Percentiles rank a stretch among this genome's conserved stretches.
These are phyloP conservation scores for Podaxis sp. DNA, from an alignment of 768 basidiomycete species.

Conservation along the genomic window DNA sequence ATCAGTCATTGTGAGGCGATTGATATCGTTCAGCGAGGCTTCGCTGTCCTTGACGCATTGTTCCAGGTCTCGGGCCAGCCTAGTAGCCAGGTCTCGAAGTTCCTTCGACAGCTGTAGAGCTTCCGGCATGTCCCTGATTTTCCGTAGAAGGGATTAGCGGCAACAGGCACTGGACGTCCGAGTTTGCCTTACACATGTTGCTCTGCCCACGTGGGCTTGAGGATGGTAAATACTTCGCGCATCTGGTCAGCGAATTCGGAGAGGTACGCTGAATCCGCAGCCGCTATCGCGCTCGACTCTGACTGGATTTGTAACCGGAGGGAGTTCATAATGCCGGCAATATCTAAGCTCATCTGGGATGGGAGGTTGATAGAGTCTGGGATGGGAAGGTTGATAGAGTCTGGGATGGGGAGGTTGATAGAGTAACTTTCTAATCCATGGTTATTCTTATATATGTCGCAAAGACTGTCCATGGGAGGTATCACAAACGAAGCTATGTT, in stretches of 20 bases:
- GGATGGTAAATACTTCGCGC: background rate
- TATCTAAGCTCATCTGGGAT: background rate
- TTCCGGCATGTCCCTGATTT: background rate
- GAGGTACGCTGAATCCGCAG: background rate
- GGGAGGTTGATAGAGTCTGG: background rate
- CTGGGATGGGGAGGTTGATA: background rate
- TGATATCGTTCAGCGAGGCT: background rate
- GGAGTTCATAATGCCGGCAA: background rate
- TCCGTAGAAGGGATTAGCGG: background rate
- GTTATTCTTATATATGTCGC: background rate
- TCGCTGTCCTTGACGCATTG: background rate
- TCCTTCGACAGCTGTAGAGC: background rate
- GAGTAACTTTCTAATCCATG: background rate
- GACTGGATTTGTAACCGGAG: background rate
- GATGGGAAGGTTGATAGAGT: background rate
- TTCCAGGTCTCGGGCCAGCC: background rate
- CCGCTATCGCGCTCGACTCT: background rate
- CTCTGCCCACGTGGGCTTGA: background rate
- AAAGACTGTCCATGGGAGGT: background rate
- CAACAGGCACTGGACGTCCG: background rate
- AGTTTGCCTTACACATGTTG: background rate
- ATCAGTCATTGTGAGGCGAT: background rate
- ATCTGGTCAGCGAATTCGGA: background rate
- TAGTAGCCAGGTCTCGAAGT: background rate
- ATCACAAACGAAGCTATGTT: background rate